Percentiles rank a stretch among this genome's conserved stretches.
These are phyloP conservation scores for Streptanthus diversifolius DNA, from an alignment of 345 rosid genomes.

Conservation along the genomic window DNA sequence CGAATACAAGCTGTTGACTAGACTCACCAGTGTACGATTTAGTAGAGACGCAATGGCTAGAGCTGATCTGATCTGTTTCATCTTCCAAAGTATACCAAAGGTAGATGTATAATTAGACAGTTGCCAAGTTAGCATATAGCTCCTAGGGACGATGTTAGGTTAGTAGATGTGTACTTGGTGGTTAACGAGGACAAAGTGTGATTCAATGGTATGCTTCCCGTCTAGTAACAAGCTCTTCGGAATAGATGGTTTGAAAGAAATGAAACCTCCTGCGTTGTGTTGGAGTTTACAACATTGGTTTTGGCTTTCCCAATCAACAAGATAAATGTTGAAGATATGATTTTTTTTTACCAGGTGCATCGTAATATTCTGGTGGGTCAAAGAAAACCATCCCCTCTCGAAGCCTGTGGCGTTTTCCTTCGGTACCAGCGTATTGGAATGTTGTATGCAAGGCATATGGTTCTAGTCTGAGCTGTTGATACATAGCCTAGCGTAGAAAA, in stretches of 20 bases:
- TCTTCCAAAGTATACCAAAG: slow-evolving; percentile 45
- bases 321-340: background rate
- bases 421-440: slow-evolving; percentile 94
- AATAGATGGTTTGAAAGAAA: slow-evolving; percentile 83
- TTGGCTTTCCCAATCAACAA: slow-evolving; percentile 2
- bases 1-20: slow-evolving; percentile 7
- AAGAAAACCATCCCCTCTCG: slow-evolving; percentile 87
- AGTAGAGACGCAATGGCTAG: slow-evolving; percentile 79
- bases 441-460: slow-evolving; percentile 97
- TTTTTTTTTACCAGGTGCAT: slow-evolving; percentile 59
- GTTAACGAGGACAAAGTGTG: slow-evolving; percentile 78
- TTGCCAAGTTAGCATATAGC: slow-evolving; percentile 13
- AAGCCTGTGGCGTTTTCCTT: slow-evolving; percentile 93
- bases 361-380: slow-evolving; percentile 89
- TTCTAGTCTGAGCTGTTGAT: slow-evolving; percentile 81
- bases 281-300: background rate
- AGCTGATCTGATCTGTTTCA: slow-evolving; percentile 89
- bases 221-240: slow-evolving; percentile 79
- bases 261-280: slow-evolving; percentile 72
- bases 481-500: slow-evolving; percentile 61
- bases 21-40: slow-evolving; percentile 87
- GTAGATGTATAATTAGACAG: slow-evolving; percentile 16
- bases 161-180: slow-evolving; percentile 63
- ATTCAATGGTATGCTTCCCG: slow-evolving; percentile 71
- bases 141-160: slow-evolving; percentile 19